phyloP scores from a whole-genome alignment of 805 yeast genomes.

The Candida dajiaensis region DNA sequence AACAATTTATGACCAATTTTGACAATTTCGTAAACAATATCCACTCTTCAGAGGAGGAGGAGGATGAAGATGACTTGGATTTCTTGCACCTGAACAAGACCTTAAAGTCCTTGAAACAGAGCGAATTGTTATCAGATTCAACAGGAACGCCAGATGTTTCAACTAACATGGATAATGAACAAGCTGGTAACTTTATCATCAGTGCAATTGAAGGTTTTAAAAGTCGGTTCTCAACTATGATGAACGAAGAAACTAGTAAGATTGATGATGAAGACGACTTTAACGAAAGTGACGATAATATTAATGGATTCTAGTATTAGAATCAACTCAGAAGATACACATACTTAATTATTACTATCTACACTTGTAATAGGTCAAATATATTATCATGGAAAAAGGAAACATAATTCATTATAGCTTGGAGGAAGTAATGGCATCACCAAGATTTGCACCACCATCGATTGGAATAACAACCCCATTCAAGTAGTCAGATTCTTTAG shows the following conservation, averaged over 20 bases:
- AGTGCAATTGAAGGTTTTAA: constrained; percentile 15
- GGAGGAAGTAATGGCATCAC: constrained; percentile 18
- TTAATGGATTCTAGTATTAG: constrained; percentile 11
- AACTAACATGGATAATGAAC: not conserved
- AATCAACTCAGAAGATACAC: not conserved
- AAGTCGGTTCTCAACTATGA: constrained; percentile 5
- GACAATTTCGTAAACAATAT: constrained; percentile 22
- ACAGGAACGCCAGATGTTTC: constrained; percentile 2
- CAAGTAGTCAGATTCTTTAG: constrained; percentile 51
- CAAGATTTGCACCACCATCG: constrained; percentile 61
- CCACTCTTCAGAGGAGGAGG: constrained; percentile 14
- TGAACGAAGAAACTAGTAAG: constrained; percentile 3
- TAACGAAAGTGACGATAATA: constrained; percentile 10
- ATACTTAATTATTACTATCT: not conserved
- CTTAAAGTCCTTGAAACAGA: constrained; percentile 6
- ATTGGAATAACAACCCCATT: constrained; percentile 65
- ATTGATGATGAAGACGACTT: constrained; percentile 7
- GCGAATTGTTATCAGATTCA: constrained; percentile 7
- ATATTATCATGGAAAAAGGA: too few species aligned
- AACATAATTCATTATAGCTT: not conserved
- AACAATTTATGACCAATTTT: constrained; percentile 23
- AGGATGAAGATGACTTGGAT: constrained; percentile 20
- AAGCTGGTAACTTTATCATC: constrained; percentile 8
- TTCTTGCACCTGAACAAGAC: constrained; percentile 19
- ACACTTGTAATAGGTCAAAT: too few species aligned